Percentiles rank a stretch among this genome's conserved stretches.
Evolutionary conservation across 1,139 yeast genomes (phyloP).

Genomic region (Cylindricascospora bacillispora): DNA sequence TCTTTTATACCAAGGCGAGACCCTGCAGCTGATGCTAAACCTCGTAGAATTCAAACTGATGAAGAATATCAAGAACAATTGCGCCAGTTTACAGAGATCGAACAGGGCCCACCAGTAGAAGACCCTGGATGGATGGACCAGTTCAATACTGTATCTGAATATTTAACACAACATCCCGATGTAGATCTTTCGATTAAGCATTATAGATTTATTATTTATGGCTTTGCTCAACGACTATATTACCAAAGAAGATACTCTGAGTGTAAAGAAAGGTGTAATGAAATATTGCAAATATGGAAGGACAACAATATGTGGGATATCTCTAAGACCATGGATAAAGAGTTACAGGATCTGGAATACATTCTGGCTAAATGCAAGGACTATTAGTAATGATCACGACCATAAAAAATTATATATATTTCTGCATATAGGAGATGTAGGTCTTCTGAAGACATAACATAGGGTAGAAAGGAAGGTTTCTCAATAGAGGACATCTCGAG

Average conservation of each 20-base stretch:
- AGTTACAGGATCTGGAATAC: conserved; percentile 34
- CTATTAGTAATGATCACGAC: too few relatives aligned
- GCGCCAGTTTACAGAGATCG: conserved; percentile 27
- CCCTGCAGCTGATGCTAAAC: too few relatives aligned
- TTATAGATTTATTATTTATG: conserved; percentile 21
- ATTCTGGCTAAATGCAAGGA: conserved; percentile 31
- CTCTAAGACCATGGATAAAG: conserved; percentile 36
- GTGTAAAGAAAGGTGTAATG: conserved; percentile 33
- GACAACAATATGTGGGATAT: too few relatives aligned
- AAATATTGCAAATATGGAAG: conserved; percentile 23
- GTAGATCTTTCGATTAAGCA: conserved; percentile 18
- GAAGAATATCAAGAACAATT: conserved; percentile 40
- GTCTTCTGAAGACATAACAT: too few relatives aligned
- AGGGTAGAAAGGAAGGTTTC: too few relatives aligned
- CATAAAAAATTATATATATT: too few relatives aligned
- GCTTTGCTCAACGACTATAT: conserved; percentile 33
- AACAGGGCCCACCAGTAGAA: conserved; percentile 40
- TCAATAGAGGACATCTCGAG: too few relatives aligned
- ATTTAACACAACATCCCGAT: too few relatives aligned
- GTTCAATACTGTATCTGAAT: conserved; percentile 6
- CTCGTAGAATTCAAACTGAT: conserved; percentile 50
- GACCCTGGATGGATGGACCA: conserved; percentile 34
- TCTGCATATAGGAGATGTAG: too few relatives aligned
- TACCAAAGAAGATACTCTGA: conserved; percentile 33
- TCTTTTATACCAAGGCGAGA: too few relatives aligned